Percentiles rank a stretch among this genome's conserved stretches.
Evolutionary conservation across 1,284 basidiomycete species (phyloP).

Genomic region (Entoloma clypeatum): DNA sequence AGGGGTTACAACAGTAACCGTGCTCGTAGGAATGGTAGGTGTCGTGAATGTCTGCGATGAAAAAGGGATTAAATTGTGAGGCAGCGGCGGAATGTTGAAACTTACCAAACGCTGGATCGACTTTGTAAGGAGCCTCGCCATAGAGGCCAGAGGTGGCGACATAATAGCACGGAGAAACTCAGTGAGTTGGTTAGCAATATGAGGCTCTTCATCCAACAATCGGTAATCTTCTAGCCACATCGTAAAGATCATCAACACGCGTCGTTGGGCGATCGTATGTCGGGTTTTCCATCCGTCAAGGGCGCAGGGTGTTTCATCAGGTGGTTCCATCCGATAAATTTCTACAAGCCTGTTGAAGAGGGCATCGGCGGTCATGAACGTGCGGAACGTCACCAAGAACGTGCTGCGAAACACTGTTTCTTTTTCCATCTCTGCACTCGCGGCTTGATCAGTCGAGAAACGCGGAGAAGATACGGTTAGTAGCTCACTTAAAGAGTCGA

Average conservation of each 20-base stretch:
- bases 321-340: conserved; percentile 57
- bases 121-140: conserved; percentile 48
- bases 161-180: conserved; percentile 50
- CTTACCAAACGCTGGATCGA: conserved; percentile 55
- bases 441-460: conserved; percentile 21
- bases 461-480: conserved; percentile 5
- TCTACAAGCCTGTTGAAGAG: conserved; percentile 66
- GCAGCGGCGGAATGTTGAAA: not conserved
- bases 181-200: conserved; percentile 52
- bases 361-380: conserved; percentile 66
- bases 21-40: conserved; percentile 19
- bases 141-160: conserved; percentile 39
- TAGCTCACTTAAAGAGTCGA: conserved; percentile 41
- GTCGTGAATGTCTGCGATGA: conserved; percentile 17
- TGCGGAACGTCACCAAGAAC: conserved; percentile 78
- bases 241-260: conserved; percentile 53
- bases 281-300: conserved; percentile 65
- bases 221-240: conserved; percentile 61
- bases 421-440: conserved; percentile 37
- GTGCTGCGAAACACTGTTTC: conserved; percentile 55
- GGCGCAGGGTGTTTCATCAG: conserved; percentile 44
- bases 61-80: conserved; percentile 8
- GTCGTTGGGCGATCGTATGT: conserved; percentile 52
- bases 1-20: too few species aligned
- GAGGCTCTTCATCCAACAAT: conserved; percentile 59